These are phyloP conservation scores for Trichomonascaceae sp. DNA, from an alignment of 1,139 yeast species.

Conservation along the genomic window DNA sequence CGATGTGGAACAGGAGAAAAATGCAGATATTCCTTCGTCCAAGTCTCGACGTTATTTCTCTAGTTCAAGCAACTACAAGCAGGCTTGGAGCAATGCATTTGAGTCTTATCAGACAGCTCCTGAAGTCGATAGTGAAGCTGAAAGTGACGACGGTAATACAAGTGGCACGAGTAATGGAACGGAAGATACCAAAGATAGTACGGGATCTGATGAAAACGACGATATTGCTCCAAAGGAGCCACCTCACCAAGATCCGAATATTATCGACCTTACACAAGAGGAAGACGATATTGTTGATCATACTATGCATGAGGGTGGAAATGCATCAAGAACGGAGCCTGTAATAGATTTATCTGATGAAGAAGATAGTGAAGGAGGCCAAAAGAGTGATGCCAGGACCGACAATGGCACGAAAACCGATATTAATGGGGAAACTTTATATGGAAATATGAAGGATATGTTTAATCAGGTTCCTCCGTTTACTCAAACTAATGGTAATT, in stretches of 20 bases:
- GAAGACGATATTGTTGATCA: slow-evolving; percentile 7
- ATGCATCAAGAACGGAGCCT: not conserved
- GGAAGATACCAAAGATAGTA: not conserved
- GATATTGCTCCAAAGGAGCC: not conserved
- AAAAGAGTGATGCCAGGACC: not conserved
- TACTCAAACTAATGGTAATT: slow-evolving; percentile 37
- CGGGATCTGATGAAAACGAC: slow-evolving; percentile 3
- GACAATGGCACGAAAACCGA: not conserved
- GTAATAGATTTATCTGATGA: not conserved
- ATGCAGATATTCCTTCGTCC: not conserved
- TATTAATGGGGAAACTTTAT: not conserved
- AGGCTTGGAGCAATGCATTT: slow-evolving; percentile 5
- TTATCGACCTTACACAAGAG: slow-evolving; percentile 20
- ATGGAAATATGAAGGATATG: slow-evolving; percentile 10
- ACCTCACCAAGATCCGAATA: slow-evolving; percentile 3
- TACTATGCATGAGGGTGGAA: not conserved
- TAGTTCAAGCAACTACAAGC: slow-evolving; percentile 3
- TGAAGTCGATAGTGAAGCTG: slow-evolving; percentile 1
- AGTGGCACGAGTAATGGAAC: not conserved
- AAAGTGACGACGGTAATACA: slow-evolving; percentile 2
- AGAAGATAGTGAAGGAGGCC: not conserved
- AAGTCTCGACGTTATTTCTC: slow-evolving; percentile 4
- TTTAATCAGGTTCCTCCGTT: slow-evolving; percentile 36
- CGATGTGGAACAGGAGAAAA: not conserved
- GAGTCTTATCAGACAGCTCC: slow-evolving; percentile 3